These are phyloP conservation scores for Stentor coeruleus DNA, from an alignment of 73 alveolate genomes.

Conservation along the genomic window DNA sequence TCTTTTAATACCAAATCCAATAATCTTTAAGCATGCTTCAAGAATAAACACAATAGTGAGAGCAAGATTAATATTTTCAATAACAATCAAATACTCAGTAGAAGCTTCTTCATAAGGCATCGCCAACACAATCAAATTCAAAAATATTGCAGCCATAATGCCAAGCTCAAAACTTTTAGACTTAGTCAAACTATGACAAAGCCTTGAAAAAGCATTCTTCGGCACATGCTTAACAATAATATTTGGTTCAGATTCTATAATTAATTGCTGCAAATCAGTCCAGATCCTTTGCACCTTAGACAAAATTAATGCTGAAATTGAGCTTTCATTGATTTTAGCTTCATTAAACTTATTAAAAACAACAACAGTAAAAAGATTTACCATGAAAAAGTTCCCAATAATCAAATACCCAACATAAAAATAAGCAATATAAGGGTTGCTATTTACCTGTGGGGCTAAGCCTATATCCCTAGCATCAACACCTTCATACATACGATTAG, in stretches of 20 bases:
- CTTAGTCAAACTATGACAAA: neutral
- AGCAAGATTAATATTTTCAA: slow-evolving; percentile 28
- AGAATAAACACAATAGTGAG: slow-evolving; percentile 35
- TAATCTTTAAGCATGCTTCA: slow-evolving; percentile 45
- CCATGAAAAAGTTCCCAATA: slow-evolving; percentile 41
- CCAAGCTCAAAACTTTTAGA: neutral
- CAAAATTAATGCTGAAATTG: slow-evolving; percentile 29
- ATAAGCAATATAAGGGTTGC: slow-evolving; percentile 26
- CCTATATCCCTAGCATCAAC: slow-evolving; percentile 51
- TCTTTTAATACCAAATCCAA: slow-evolving; percentile 29
- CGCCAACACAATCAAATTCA: slow-evolving; percentile 32
- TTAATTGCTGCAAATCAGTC: slow-evolving; percentile 58
- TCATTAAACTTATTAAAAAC: slow-evolving; percentile 37
- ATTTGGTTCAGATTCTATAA: slow-evolving; percentile 56
- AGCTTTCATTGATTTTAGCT: slow-evolving; percentile 38
- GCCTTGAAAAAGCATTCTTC: neutral
- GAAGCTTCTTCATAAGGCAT: slow-evolving; percentile 33
- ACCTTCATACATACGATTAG: slow-evolving; percentile 69
- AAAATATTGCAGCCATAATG: neutral
- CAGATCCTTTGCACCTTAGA: slow-evolving; percentile 49
- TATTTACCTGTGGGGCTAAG: slow-evolving; percentile 26
- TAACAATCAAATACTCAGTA: neutral
- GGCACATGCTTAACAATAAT: slow-evolving; percentile 42
- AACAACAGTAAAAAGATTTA: slow-evolving; percentile 54
- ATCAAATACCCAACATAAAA: slow-evolving; percentile 39